phyloP scores from a whole-genome alignment of 2,329 filamentous ascomycete species.

The Basipetospora sp. region DNA sequence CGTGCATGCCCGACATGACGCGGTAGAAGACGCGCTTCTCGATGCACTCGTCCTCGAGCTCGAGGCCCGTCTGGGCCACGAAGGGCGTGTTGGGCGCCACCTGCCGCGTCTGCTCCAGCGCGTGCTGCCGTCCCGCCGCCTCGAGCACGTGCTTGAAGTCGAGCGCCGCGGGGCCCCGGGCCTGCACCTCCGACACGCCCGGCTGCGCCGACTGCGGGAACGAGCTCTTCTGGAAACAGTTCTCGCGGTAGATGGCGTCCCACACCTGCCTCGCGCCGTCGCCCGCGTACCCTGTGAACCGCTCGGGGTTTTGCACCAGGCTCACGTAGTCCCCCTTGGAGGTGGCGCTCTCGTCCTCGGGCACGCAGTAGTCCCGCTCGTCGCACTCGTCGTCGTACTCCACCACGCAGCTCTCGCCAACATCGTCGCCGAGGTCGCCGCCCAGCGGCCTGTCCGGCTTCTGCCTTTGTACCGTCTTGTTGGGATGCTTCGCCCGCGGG shows the following conservation, averaged over 20 bases:
- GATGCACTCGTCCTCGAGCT: constrained; percentile 79
- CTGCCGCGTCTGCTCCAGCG: constrained; percentile 37
- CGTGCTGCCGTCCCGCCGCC: constrained; percentile 43
- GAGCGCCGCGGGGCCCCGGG: constrained; percentile 37
- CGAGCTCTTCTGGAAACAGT: constrained; percentile 69
- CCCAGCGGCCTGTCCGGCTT: constrained; percentile 60
- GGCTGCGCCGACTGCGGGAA: constrained; percentile 45
- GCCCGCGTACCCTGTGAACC: constrained; percentile 87
- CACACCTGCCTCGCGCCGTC: constrained; percentile 77
- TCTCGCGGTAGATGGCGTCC: constrained; percentile 93
- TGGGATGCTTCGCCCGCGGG: constrained; percentile 78
- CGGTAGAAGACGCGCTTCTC: constrained; percentile 98
- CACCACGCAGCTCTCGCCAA: constrained; percentile 89
- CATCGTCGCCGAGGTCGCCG: constrained; percentile 67
- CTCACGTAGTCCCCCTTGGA: constrained; percentile 65
- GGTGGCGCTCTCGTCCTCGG: constrained; percentile 76
- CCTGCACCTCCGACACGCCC: constrained; percentile 25
- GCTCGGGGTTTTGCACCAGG: constrained; percentile 12
- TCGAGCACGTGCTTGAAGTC: constrained; percentile 49
- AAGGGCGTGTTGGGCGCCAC: constrained; percentile 39
- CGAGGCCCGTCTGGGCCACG: constrained; percentile 49
- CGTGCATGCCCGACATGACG: constrained; percentile 92
- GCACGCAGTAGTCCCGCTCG: constrained; percentile 89
- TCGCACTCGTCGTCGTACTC: constrained; percentile 97
- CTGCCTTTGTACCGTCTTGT: constrained; percentile 56